Conservation (phyloP, 1,139 yeast genomes). For the Arxiozyma slooffiae region DNA sequence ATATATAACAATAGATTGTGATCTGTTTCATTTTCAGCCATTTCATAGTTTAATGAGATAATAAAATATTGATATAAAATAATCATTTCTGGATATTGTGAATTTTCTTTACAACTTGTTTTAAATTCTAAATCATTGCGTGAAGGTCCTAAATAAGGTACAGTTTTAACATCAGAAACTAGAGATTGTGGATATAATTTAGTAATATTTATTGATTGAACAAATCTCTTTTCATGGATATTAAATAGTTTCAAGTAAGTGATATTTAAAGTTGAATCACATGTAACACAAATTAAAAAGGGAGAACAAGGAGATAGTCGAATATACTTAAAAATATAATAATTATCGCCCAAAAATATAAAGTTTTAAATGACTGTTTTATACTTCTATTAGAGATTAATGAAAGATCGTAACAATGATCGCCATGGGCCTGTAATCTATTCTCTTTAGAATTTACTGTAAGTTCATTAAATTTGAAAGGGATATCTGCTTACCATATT, state of each 20-base stretch:
- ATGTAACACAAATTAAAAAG: background rate
- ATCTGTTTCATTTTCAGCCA: slow-evolving; percentile 18
- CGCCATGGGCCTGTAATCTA: background rate
- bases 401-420: background rate
- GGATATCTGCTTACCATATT: background rate
- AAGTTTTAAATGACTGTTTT: background rate
- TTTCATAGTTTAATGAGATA: slow-evolving; percentile 21
- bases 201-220: background rate
- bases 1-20: slow-evolving; percentile 21
- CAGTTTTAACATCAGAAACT: slow-evolving; percentile 17
- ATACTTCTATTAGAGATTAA: background rate
- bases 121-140: background rate
- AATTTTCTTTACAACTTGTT: slow-evolving; percentile 3
- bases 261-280: background rate
- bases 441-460: background rate
- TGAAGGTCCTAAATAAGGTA: slow-evolving; percentile 7
- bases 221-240: background rate
- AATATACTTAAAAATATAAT: background rate
- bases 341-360: background rate
- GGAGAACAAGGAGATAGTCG: slow-evolving; percentile 1
- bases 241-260: background rate
- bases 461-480: background rate
- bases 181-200: slow-evolving; percentile 14
- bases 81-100: slow-evolving; percentile 18
- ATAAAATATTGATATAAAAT: slow-evolving; percentile 19